Evolutionary conservation across 345 rosid genomes (phyloP).

Genomic region (Populus pruinosa): DNA sequence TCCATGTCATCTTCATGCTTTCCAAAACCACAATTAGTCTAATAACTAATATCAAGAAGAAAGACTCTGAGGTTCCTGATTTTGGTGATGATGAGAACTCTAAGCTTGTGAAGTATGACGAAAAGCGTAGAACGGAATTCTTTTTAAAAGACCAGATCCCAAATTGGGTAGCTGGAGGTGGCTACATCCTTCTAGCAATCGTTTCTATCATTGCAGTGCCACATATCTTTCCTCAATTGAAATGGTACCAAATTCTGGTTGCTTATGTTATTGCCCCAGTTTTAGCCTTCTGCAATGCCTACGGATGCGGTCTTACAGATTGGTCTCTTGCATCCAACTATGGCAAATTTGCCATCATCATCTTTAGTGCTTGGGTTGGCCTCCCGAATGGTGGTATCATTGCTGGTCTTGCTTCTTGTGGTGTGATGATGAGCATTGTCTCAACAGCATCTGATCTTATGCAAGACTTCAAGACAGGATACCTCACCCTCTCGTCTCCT

Average conservation of each 20-base stretch:
- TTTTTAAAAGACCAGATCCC: slow-evolving; percentile 80
- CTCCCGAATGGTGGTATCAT: slow-evolving; percentile 56
- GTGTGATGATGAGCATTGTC: slow-evolving; percentile 98
- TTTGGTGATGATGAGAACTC: background rate
- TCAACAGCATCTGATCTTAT: slow-evolving; percentile 88
- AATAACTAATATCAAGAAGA: slow-evolving; percentile 6
- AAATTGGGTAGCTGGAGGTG: slow-evolving; percentile 47
- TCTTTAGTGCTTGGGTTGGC: slow-evolving; percentile 82
- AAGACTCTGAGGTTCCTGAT: background rate
- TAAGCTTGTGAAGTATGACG: slow-evolving; percentile 29
- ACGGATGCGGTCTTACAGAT: slow-evolving; percentile 81
- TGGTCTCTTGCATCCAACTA: slow-evolving; percentile 93
- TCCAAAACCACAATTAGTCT: slow-evolving; percentile 43
- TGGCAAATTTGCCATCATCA: slow-evolving; percentile 72
- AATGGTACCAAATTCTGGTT: slow-evolving; percentile 70
- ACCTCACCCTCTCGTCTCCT: slow-evolving; percentile 81
- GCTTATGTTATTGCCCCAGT: slow-evolving; percentile 69
- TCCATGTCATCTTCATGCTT: slow-evolving; percentile 60
- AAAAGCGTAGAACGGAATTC: slow-evolving; percentile 44
- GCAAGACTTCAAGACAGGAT: slow-evolving; percentile 94
- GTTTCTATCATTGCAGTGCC: slow-evolving; percentile 55
- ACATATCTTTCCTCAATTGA: slow-evolving; percentile 60
- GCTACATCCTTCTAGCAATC: slow-evolving; percentile 53
- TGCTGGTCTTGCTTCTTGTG: slow-evolving; percentile 81
- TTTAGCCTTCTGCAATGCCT: slow-evolving; percentile 85